A percentile compares a stretch with the other conserved stretches of the same genome.
phyloP scores from a whole-genome alignment of 139 green algal species.

The Tetraselmis chui region DNA sequence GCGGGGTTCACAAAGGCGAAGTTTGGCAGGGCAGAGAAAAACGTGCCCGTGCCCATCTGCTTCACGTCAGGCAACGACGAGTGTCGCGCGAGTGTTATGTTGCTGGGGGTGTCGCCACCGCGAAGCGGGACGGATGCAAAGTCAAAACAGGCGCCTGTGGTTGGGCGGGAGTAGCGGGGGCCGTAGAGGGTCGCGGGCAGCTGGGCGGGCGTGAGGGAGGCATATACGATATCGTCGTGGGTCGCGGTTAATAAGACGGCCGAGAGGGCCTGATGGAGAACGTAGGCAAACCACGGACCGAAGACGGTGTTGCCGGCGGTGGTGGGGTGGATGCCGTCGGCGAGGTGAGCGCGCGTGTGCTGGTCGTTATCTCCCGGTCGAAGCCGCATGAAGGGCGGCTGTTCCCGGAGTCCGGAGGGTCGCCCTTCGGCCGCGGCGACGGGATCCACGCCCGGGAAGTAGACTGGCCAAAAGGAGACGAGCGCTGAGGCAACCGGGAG shows the following conservation, averaged over 20 bases:
- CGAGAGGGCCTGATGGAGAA: neutral
- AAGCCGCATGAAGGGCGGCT: neutral
- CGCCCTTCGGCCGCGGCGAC: no score
- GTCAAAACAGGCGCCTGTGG: neutral
- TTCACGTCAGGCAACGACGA: neutral
- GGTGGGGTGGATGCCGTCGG: neutral
- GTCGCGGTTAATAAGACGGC: neutral
- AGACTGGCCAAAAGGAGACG: neutral
- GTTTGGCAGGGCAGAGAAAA: neutral
- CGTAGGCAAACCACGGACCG: neutral
- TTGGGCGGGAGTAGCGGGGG: neutral
- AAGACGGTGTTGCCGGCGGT: neutral
- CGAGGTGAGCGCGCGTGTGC: neutral
- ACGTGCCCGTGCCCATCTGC: neutral
- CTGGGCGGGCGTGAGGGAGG: neutral
- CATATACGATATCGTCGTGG: neutral
- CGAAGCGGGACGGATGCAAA: neutral
- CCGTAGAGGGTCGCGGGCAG: neutral
- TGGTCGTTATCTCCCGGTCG: neutral
- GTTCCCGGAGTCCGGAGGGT: neutral
- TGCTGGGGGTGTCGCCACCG: neutral
- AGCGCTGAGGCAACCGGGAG: neutral
- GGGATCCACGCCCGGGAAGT: neutral
- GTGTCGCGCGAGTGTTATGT: neutral
- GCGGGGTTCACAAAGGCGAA: neutral